A percentile compares a stretch with the other conserved stretches of the same genome.
Evolutionary conservation across 2,329 filamentous ascomycete genomes (phyloP).

Genomic region (Dendrostoma leiphaemia): DNA sequence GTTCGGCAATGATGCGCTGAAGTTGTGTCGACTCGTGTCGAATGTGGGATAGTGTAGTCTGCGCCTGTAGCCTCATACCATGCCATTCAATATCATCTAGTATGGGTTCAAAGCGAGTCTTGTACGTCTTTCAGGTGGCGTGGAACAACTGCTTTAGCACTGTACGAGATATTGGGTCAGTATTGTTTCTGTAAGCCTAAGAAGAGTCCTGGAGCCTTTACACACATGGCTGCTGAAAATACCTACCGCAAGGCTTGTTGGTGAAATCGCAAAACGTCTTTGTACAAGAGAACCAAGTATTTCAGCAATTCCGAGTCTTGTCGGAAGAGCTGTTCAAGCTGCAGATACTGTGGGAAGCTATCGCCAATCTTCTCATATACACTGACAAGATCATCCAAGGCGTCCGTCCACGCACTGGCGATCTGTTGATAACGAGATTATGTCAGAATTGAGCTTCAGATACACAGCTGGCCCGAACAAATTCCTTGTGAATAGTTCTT

Average conservation of each 20-base stretch:
- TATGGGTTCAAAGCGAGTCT: conserved; percentile 26
- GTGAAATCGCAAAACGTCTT: conserved; percentile 4
- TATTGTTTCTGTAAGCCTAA: neutral
- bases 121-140: conserved; percentile 31
- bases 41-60: conserved; percentile 27
- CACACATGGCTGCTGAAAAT: conserved; percentile 3
- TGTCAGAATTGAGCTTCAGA: no score
- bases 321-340: neutral
- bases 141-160: conserved; percentile 31
- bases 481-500: neutral
- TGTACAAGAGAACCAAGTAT: neutral
- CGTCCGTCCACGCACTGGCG: neutral
- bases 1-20: neutral
- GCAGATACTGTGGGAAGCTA: neutral
- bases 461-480: no score
- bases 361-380: conserved; percentile 8
- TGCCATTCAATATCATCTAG: conserved; percentile 28
- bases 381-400: neutral
- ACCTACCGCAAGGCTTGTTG: conserved; percentile 1
- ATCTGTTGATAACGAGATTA: neutral
- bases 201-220: neutral
- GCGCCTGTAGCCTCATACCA: conserved; percentile 28
- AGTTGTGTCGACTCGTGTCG: conserved; percentile 12
- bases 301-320: neutral
- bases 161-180: neutral